phyloP scores from a whole-genome alignment of 148 eudicot species.

The Silene uniflora region DNA sequence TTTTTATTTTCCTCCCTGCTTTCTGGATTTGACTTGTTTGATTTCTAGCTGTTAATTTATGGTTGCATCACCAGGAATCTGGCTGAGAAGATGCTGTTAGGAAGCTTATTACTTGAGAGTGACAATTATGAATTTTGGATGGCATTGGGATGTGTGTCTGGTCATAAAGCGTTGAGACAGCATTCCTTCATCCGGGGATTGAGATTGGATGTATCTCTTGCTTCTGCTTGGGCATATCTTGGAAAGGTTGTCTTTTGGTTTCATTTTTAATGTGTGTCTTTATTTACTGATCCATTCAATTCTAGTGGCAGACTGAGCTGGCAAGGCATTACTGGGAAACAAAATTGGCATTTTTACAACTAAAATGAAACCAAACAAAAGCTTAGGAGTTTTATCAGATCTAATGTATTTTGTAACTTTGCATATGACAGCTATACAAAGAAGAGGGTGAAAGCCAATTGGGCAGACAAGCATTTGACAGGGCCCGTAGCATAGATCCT shows the following conservation, averaged over 20 bases:
- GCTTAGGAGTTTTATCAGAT: not conserved
- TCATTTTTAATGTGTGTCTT: too few relatives aligned
- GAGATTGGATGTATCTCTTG: conserved; percentile 88
- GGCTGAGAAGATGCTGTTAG: conserved; percentile 89
- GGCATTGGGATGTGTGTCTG: conserved; percentile 69
- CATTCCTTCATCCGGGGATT: conserved; percentile 84
- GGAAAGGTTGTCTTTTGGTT: conserved; percentile 58
- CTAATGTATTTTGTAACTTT: conserved; percentile 21
- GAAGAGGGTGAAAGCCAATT: conserved; percentile 57
- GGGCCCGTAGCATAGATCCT: conserved; percentile 99
- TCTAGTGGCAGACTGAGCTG: too few relatives aligned
- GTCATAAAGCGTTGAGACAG: conserved; percentile 62
- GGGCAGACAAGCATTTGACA: conserved; percentile 87
- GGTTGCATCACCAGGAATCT: conserved; percentile 50
- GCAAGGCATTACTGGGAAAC: too few relatives aligned
- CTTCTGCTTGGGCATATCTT: conserved; percentile 96
- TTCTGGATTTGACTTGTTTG: not conserved
- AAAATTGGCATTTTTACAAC: too few relatives aligned
- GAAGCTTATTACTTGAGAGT: conserved; percentile 85
- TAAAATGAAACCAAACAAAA: too few relatives aligned
- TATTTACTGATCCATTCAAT: too few relatives aligned
- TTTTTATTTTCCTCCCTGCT: not conserved
- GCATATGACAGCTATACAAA: conserved; percentile 63
- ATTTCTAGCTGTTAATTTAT: conserved; percentile 3
- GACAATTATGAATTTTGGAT: conserved; percentile 87